phyloP scores from a whole-genome alignment of 768 basidiomycete genomes.

The Suillus spraguei region DNA sequence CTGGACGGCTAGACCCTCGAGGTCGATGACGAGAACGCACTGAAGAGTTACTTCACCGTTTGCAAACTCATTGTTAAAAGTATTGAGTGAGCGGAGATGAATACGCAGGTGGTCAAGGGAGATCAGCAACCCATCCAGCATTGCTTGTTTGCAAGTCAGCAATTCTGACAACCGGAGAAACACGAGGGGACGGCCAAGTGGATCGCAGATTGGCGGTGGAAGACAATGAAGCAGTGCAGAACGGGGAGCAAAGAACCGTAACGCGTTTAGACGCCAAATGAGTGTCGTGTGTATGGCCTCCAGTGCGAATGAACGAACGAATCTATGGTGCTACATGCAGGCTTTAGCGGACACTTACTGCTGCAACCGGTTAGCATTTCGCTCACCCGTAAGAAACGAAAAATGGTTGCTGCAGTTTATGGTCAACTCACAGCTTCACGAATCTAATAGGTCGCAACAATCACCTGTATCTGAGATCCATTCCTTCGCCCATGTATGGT shows the following conservation, averaged over 20 bases:
- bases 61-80: constrained; percentile 20
- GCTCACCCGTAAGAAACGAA: constrained; percentile 65
- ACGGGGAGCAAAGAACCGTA: constrained; percentile 36
- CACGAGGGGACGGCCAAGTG: constrained; percentile 66
- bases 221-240: constrained; percentile 51
- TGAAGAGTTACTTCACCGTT: constrained; percentile 52
- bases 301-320: constrained; percentile 61
- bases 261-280: constrained; percentile 50
- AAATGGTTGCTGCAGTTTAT: constrained; percentile 46
- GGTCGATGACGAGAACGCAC: constrained; percentile 68
- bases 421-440: neutral
- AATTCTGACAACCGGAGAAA: constrained; percentile 51
- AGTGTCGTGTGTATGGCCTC: constrained; percentile 58
- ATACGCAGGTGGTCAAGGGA: constrained; percentile 60
- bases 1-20: constrained; percentile 56
- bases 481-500: constrained; percentile 53
- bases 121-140: constrained; percentile 47
- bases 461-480: constrained; percentile 72
- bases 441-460: constrained; percentile 23
- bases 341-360: constrained; percentile 13
- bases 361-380: constrained; percentile 3
- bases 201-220: constrained; percentile 55
- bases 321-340: constrained; percentile 59
- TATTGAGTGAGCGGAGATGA: constrained; percentile 54
- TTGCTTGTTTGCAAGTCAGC: constrained; percentile 37